Conservation (phyloP, 2,329 filamentous ascomycete genomes). For the Fusarium avenaceum region DNA sequence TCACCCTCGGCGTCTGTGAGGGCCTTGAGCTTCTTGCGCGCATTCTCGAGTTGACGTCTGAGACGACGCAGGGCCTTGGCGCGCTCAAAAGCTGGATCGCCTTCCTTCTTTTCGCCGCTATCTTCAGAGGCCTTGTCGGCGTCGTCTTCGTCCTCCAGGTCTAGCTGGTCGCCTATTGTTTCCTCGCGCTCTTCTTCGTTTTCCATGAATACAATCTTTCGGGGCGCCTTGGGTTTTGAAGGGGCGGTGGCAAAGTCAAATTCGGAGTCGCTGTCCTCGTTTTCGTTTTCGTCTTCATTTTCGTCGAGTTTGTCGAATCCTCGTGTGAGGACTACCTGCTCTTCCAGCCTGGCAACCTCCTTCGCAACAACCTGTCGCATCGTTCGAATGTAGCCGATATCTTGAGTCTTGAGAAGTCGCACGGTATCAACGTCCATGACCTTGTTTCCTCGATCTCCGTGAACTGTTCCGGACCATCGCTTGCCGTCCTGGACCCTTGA, state of each 20-base stretch:
- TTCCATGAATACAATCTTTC: constrained; percentile 68
- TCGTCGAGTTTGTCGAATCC: constrained; percentile 56
- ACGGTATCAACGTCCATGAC: constrained; percentile 69
- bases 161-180: constrained; percentile 49
- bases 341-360: constrained; percentile 68
- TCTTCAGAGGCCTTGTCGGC: constrained; percentile 49
- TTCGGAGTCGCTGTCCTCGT: constrained; percentile 53
- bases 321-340: constrained; percentile 63
- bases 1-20: constrained; percentile 69
- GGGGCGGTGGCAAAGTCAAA: constrained; percentile 50
- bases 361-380: constrained; percentile 71
- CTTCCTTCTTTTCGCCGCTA: constrained; percentile 32
- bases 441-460: constrained; percentile 70
- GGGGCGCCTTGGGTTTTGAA: constrained; percentile 52
- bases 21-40: constrained; percentile 67
- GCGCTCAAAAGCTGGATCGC: constrained; percentile 56
- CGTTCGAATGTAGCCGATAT: constrained; percentile 74
- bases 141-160: constrained; percentile 52
- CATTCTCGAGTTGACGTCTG: constrained; percentile 62
- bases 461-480: constrained; percentile 67
- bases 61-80: constrained; percentile 62
- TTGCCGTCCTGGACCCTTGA: constrained; percentile 63
- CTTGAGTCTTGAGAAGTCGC: constrained; percentile 76
- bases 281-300: constrained; percentile 49
- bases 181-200: constrained; percentile 55